These are phyloP conservation scores for Sesbania bispinosa DNA, from an alignment of 306 rosid species.

Conservation along the genomic window DNA sequence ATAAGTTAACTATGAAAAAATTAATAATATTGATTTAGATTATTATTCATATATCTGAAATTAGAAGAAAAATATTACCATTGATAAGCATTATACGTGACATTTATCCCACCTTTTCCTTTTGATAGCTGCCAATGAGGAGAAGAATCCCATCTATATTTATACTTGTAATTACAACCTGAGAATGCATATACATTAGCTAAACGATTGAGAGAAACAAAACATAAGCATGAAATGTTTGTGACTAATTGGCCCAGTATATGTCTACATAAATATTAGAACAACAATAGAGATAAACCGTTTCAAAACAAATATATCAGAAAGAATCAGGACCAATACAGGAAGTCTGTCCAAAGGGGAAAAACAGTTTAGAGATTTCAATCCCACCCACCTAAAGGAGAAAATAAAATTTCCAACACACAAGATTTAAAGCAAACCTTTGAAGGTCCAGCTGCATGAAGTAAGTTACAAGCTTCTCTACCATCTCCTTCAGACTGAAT, in stretches of 20 bases:
- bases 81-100: conserved; percentile 23
- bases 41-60: neutral
- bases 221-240: neutral
- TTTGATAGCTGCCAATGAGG: conserved; percentile 22
- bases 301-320: neutral
- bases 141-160: conserved; percentile 23
- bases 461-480: conserved; percentile 68
- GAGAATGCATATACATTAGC: conserved; percentile 19
- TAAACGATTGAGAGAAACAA: neutral
- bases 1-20: neutral
- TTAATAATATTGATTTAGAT: neutral
- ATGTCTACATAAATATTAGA: no score
- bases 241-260: neutral
- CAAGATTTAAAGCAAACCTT: conserved; percentile 43
- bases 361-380: neutral
- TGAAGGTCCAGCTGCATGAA: conserved; percentile 81
- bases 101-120: conserved; percentile 31
- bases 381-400: neutral
- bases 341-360: neutral
- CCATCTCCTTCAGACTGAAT: conserved; percentile 79
- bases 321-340: neutral
- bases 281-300: no score
- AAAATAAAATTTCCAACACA: neutral
- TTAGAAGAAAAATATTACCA: conserved; percentile 6
- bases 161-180: conserved; percentile 75